These are phyloP conservation scores for Micractinium conductrix DNA, from an alignment of 139 green algal genomes.

Conservation along the genomic window DNA sequence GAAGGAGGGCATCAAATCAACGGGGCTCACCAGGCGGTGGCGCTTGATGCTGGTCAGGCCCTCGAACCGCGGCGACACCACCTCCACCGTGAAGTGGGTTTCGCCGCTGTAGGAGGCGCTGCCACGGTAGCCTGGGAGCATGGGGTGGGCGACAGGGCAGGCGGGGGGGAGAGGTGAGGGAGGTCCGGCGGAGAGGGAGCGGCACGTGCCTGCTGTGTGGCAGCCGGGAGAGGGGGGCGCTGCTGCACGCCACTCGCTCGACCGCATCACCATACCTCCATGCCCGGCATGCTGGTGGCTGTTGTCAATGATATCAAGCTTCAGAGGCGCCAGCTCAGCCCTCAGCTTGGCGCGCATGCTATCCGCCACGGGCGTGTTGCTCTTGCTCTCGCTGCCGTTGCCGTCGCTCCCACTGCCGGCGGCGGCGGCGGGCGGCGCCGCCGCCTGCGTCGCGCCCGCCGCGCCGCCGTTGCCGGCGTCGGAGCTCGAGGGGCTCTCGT, in stretches of 20 bases:
- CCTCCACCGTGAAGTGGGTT: slow-evolving; percentile 66
- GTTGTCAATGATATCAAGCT: slow-evolving; percentile 65
- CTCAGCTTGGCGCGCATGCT: slow-evolving; percentile 55
- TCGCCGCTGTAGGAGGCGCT: slow-evolving; percentile 43
- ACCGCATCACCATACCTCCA: background rate
- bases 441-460: background rate
- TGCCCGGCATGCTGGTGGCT: slow-evolving; percentile 38
- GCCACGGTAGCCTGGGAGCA: slow-evolving; percentile 10
- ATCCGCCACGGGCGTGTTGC: slow-evolving; percentile 49
- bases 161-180: background rate
- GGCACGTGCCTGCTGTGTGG: background rate
- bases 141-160: background rate
- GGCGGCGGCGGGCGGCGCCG: background rate
- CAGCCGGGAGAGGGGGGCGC: too few relatives aligned
- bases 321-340: slow-evolving; percentile 34
- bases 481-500: background rate
- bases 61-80: slow-evolving; percentile 67
- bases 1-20: too few relatives aligned
- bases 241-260: background rate
- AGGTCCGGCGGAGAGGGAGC: background rate
- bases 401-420: background rate
- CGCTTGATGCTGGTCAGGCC: slow-evolving; percentile 68
- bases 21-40: slow-evolving; percentile 61
- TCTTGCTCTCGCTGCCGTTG: background rate
- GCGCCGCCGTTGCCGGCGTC: background rate